Base-by-base conservation (phyloP, 345 rosid genomes). In the Brassica rapa region DNA sequence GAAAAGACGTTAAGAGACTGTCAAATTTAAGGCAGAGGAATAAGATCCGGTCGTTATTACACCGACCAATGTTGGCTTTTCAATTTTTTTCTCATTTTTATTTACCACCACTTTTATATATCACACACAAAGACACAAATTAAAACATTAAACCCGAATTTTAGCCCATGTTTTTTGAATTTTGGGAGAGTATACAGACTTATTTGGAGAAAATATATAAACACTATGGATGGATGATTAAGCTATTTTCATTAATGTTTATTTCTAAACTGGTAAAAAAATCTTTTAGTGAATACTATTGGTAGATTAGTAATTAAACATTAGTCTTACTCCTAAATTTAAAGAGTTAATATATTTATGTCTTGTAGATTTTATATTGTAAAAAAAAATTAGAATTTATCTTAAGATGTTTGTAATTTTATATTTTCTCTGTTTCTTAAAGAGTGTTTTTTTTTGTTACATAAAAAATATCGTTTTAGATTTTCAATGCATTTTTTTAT, bases 51-150 rank as follows among this genome's bases (percentile, higher is more conserved):
- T 80, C 82, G 39, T 79, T 0, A 16, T 73, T 41, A 62, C 63
- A 46, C 78, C 74, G 82, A 67, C 82, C 77, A 73, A 67, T 68
- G 23, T 62, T 71, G 66, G 66, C 72, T 77, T 68, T 62, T 70
- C 39, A 39, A 39, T 1, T 6, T 62, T 30, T 65, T 12, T 9
- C 10, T 14, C 16, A 12, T 12, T 12, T 12, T 14, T 43, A 3
- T n/a, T 53, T 53, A 55, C 66, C 37, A 27, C 66, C 55, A 49
- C 55, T 49, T 49, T 49, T 27, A 27, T 2, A 62, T 29, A 37
- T 37, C 41, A 37, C 19, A 37, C 19, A 14, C 15, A 29, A 49
- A 49, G 29, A 25, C 29, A 49, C 1, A 1, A 10, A 5, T 60
- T 5, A 11, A 60, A 60, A 60, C 57, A 25, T 25, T 46, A 49